Evolutionary conservation across 176 grass and related monocot genomes (phyloP).

Genomic region (Typha latifolia): DNA sequence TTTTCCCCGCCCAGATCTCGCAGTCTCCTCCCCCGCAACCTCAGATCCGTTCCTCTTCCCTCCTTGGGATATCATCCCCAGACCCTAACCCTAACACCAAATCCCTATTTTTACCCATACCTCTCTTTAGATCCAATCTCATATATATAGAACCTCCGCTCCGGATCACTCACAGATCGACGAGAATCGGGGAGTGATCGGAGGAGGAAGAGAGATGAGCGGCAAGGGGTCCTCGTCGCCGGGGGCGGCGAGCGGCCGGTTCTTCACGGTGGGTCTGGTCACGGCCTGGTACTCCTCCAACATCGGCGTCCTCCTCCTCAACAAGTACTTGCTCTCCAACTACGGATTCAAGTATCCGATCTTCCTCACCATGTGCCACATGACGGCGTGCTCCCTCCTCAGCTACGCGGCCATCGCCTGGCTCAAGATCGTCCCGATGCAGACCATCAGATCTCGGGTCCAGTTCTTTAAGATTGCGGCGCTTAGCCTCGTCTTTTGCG

Average conservation of each 20-base stretch:
- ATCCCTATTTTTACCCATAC: background rate
- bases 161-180: background rate
- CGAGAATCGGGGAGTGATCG: background rate
- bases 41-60: background rate
- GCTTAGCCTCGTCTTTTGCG: conserved; percentile 50
- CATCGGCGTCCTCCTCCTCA: conserved; percentile 56
- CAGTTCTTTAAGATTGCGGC: conserved; percentile 62
- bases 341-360: conserved; percentile 64
- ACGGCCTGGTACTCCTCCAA: conserved; percentile 56
- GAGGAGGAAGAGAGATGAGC: conserved; percentile 8
- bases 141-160: background rate
- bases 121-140: background rate
- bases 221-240: conserved; percentile 2
- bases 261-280: conserved; percentile 46
- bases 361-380: conserved; percentile 76
- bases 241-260: conserved; percentile 18
- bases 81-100: background rate
- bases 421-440: conserved; percentile 49
- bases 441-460: conserved; percentile 38
- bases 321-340: conserved; percentile 49
- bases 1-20: background rate
- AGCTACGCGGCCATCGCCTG: conserved; percentile 52
- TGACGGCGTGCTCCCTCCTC: conserved; percentile 55
- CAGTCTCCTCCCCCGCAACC: background rate
- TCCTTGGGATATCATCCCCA: background rate